A percentile compares a stretch with the other conserved stretches of the same genome.
Evolutionary conservation across 495 filamentous ascomycete species (phyloP).

Genomic region (Aspergillus nidulans): DNA sequence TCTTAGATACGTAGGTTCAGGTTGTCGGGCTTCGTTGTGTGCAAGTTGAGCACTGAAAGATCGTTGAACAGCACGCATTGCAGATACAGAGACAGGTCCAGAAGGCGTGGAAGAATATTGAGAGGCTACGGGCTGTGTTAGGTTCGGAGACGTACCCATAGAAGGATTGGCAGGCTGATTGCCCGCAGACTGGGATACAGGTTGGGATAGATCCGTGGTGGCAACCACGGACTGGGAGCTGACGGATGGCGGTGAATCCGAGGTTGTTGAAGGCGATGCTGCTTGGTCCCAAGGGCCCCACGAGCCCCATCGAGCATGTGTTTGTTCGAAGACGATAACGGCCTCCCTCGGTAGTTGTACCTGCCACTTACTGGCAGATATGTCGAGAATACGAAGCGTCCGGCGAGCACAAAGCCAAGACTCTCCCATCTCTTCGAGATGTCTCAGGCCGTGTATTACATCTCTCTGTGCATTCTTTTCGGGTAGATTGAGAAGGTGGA

Average conservation of each 20-base stretch:
- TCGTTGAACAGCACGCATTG: conserved; percentile 21
- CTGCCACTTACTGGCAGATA: conserved; percentile 84
- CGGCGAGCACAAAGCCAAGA: conserved; percentile 87
- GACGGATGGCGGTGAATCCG: conserved; percentile 22
- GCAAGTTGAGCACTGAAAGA: conserved; percentile 20
- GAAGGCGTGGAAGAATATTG: conserved; percentile 17
- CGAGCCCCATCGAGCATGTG: conserved; percentile 51
- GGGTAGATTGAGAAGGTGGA: conserved; percentile 88
- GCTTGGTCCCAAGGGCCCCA: conserved; percentile 44
- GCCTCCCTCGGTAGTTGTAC: conserved; percentile 85
- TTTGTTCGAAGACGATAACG: conserved; percentile 61
- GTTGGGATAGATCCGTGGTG: conserved; percentile 17
- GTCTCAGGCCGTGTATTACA: conserved; percentile 83
- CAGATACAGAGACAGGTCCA: conserved; percentile 18
- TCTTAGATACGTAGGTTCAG: conserved; percentile 37
- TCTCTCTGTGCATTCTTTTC: conserved; percentile 86
- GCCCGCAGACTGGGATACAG: conserved; percentile 8
- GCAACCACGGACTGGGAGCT: conserved; percentile 13
- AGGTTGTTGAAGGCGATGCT: conserved; percentile 32
- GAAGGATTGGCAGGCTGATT: conserved; percentile 15
- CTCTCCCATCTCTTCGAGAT: conserved; percentile 94
- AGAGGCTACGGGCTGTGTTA: conserved; percentile 12
- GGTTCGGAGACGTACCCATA: conserved; percentile 6
- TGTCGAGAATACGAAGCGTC: conserved; percentile 77
- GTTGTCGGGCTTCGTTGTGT: conserved; percentile 20